Base-by-base conservation (phyloP, 2,329 filamentous ascomycete genomes). In the Biscogniauxia sp. region DNA sequence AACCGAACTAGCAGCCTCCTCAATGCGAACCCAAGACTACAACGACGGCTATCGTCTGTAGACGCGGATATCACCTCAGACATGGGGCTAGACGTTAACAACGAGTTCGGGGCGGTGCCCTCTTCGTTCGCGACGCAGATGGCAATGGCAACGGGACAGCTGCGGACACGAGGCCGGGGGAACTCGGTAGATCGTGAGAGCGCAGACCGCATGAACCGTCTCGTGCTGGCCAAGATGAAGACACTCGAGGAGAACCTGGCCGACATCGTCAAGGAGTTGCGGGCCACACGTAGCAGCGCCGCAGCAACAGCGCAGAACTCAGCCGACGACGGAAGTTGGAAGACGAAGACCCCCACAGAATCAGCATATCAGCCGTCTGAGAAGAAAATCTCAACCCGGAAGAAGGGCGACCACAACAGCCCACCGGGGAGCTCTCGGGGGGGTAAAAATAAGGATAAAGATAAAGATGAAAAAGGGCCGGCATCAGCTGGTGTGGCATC, bases 171-270 rank as follows among this genome's bases (percentile, higher is more conserved):
- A 32, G 77, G 73, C 32, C 64, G 72, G 45, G 73, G 73, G 49
- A 66, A 68, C 32, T 76, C 65, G 28, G 28, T 32, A 15, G 71
- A 72, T 26, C 70, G 68, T 58, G 72, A 78, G 58, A 79, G 80
- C 81, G 85, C 74, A 23, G 89, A 91, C 70, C 85, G 90, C 50
- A 90, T 93, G 84, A 88, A 88, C 67, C 85, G 92, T 59, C 83
- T 97, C 53, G 90, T 97, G 76, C 80, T 97, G 53, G 92, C 92
- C 8, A 83, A 92, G 37, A 97, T 97, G 92, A 95, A 95, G 74
- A 94, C 90, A 7, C 82, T 98, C 1, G 93, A 98, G 73, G 92
- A 96, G 75, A 90, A 93, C 15, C 94, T 98, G 74, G 84, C 90
- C 2, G 92, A 97, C 61, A 88, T 96, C n/a, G 85, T 93, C 59